Percentiles rank a stretch among this genome's conserved stretches.
Conservation (phyloP, 768 basidiomycete genomes). For the Hygrocybe punicea region DNA sequence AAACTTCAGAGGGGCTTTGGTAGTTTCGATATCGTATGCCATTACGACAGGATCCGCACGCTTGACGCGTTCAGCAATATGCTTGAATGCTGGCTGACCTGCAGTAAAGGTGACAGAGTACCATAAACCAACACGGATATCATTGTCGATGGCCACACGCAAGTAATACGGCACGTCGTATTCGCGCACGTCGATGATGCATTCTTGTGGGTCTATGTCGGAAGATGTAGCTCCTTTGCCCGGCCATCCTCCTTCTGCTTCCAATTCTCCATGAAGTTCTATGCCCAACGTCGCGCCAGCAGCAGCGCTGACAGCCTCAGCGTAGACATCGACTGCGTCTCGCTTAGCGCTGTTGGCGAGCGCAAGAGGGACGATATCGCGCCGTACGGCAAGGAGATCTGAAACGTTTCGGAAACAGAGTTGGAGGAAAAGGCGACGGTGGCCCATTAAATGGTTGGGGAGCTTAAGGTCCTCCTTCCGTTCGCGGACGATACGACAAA, state of each 20-base stretch:
- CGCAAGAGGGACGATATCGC: constrained; percentile 87
- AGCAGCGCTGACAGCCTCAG: constrained; percentile 86
- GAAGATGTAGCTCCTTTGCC: constrained; percentile 31
- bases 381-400: constrained; percentile 81
- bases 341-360: constrained; percentile 88
- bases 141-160: constrained; percentile 98
- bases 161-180: constrained; percentile 97
- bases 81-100: constrained; percentile 71
- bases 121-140: constrained; percentile 97
- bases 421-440: constrained; percentile 82
- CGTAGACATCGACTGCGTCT: constrained; percentile 94
- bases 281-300: constrained; percentile 64
- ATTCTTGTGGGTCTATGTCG: constrained; percentile 84
- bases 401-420: constrained; percentile 91
- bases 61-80: constrained; percentile 81
- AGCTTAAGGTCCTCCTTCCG: constrained; percentile 92
- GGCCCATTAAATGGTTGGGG: constrained; percentile 97
- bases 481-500: constrained; percentile 73
- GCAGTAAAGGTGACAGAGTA: constrained; percentile 82
- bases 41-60: constrained; percentile 99
- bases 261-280: constrained; percentile 64
- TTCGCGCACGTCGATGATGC: constrained; percentile 91
- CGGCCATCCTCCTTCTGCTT: constrained; percentile 35
- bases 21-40: constrained; percentile 99
- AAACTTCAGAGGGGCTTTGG: constrained; percentile 99